These are phyloP conservation scores for Ceratocystis lukuohia DNA, from an alignment of 2,329 filamentous ascomycete genomes.

Conservation along the genomic window DNA sequence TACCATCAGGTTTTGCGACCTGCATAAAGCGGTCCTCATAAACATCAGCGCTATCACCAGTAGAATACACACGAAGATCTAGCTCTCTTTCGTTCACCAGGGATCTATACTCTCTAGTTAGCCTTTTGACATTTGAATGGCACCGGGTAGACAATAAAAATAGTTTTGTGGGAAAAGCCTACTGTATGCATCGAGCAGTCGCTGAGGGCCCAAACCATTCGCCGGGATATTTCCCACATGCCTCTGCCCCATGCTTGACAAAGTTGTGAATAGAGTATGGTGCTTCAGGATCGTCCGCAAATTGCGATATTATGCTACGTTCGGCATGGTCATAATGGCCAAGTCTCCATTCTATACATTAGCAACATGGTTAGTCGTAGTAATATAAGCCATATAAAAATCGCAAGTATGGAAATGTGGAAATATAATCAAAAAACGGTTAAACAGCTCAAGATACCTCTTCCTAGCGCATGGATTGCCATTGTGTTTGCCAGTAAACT, in stretches of 20 bases:
- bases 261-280: constrained; percentile 94
- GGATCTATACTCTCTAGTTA: constrained; percentile 40
- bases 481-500: constrained; percentile 82
- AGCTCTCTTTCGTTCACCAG: constrained; percentile 54
- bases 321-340: constrained; percentile 47
- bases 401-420: too few relatives aligned
- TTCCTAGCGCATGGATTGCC: constrained; percentile 56
- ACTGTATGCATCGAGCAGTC: constrained; percentile 89
- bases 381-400: background rate
- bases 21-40: constrained; percentile 81
- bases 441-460: constrained; percentile 41
- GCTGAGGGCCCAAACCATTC: constrained; percentile 99
- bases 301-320: constrained; percentile 59
- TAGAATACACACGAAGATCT: constrained; percentile 69
- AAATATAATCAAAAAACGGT: too few relatives aligned
- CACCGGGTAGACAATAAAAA: too few relatives aligned
- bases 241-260: constrained; percentile 70
- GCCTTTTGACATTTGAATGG: background rate
- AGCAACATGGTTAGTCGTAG: background rate
- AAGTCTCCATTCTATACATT: constrained; percentile 55
- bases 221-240: constrained; percentile 87
- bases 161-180: constrained; percentile 27
- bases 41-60: constrained; percentile 79
- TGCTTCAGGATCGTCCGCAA: constrained; percentile 73
- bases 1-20: constrained; percentile 54